These are phyloP conservation scores for Narthecium ossifragum DNA, from an alignment of 106 monocot genomes.

Conservation along the genomic window DNA sequence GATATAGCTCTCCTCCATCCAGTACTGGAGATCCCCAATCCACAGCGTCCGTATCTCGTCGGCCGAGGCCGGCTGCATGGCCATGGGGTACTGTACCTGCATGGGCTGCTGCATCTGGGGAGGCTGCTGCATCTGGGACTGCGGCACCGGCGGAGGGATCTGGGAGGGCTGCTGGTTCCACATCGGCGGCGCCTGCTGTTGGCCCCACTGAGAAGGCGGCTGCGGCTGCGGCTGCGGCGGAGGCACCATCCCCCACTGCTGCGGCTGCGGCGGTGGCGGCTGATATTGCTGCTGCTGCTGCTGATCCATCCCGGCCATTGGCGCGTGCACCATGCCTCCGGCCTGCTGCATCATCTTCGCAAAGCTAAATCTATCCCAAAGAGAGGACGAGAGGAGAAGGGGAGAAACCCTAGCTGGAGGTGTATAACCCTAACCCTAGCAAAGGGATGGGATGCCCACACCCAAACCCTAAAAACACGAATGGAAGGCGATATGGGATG, in stretches of 20 bases:
- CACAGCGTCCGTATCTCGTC: constrained; percentile 79
- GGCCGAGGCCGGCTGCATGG: constrained; percentile 12
- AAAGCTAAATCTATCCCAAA: too few species aligned
- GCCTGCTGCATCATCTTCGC: constrained; percentile 50
- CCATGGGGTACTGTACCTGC: background rate
- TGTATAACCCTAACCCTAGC: constrained; percentile 19
- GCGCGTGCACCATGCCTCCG: constrained; percentile 41
- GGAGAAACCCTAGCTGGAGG: constrained; percentile 5
- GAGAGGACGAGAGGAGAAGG: background rate
- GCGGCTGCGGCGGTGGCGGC: constrained; percentile 8
- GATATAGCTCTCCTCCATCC: constrained; percentile 91
- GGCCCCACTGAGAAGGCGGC: constrained; percentile 41
- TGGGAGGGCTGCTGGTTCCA: constrained; percentile 25
- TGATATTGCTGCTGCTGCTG: constrained; percentile 29
- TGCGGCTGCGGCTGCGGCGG: constrained; percentile 17
- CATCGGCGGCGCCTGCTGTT: constrained; percentile 17
- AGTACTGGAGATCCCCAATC: constrained; percentile 88
- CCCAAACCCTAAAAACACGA: background rate
- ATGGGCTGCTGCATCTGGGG: constrained; percentile 16
- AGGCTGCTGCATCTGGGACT: constrained; percentile 20
- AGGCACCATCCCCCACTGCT: constrained; percentile 21
- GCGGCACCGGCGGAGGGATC: constrained; percentile 21
- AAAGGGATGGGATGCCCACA: too few species aligned
- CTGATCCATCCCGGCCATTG: constrained; percentile 37
- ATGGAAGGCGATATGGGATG: too few species aligned